Conservation (phyloP, 148 eudicot species). For the Rhododendron molle region DNA sequence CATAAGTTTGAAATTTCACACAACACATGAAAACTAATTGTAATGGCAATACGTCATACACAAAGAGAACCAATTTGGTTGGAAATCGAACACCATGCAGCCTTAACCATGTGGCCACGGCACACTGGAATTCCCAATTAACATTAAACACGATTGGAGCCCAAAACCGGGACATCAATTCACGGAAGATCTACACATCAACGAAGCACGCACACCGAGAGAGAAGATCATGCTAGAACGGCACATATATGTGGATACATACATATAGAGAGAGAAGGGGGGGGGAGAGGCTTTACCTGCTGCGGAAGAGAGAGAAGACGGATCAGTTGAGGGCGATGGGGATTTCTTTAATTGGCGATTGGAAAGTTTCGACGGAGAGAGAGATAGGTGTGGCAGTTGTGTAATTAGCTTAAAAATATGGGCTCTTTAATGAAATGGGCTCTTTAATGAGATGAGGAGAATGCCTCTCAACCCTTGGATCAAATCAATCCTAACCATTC, state of each 20-base stretch:
- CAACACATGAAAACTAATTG: neutral
- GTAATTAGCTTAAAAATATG: too few species aligned
- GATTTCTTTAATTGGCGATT: neutral
- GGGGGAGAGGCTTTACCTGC: constrained; percentile 23
- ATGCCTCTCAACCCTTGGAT: too few species aligned
- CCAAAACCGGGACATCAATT: neutral
- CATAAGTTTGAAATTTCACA: neutral
- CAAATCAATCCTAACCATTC: too few species aligned
- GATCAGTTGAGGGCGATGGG: constrained; percentile 20
- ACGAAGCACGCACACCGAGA: neutral
- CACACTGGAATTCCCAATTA: neutral
- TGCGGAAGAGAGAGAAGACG: constrained; percentile 9
- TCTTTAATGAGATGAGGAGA: too few species aligned
- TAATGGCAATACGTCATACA: neutral
- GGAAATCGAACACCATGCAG: neutral
- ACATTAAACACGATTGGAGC: neutral
- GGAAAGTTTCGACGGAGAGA: constrained; percentile 8
- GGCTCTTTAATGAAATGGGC: too few species aligned
- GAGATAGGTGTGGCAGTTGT: too few species aligned
- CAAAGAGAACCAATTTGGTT: neutral
- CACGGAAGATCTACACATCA: neutral
- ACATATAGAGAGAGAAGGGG: neutral
- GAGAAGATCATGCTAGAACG: neutral
- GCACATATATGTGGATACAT: neutral
- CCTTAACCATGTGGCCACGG: neutral